Evolutionary conservation across 1,284 basidiomycete genomes (phyloP).

Genomic region (Ustilago nuda): DNA sequence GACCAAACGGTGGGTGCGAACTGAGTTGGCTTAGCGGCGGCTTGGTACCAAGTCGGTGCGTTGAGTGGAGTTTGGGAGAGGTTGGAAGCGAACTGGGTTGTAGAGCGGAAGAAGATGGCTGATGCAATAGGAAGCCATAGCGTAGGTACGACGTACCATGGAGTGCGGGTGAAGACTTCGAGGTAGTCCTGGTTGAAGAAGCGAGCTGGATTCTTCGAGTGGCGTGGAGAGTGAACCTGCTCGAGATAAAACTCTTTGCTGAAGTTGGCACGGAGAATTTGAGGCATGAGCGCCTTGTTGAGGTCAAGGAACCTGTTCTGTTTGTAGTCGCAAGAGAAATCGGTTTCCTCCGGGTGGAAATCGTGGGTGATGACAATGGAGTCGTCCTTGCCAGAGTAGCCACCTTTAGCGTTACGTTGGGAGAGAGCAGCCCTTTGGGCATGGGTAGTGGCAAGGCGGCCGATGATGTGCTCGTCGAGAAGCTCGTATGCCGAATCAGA

Average conservation of each 20-base stretch:
- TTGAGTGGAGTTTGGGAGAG: conserved; percentile 30
- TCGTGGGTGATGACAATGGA: conserved; percentile 76
- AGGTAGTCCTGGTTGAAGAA: conserved; percentile 85
- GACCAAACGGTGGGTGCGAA: conserved; percentile 39
- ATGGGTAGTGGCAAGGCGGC: conserved; percentile 47
- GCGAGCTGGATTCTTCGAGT: conserved; percentile 85
- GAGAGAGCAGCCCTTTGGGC: conserved; percentile 44
- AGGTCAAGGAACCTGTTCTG: conserved; percentile 94
- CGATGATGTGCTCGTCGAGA: conserved; percentile 78
- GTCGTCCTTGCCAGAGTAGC: conserved; percentile 61
- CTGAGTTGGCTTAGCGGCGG: conserved; percentile 72
- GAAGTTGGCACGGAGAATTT: conserved; percentile 86
- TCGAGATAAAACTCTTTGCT: conserved; percentile 95
- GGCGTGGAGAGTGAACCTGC: conserved; percentile 93
- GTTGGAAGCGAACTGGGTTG: conserved; percentile 77
- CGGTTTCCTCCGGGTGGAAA: conserved; percentile 65
- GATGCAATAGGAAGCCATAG: conserved; percentile 90
- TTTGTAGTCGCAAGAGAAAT: conserved; percentile 71
- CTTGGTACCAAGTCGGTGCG: conserved; percentile 64
- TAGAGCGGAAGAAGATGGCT: conserved; percentile 83
- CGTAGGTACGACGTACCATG: conserved; percentile 93
- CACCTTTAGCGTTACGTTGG: conserved; percentile 40
- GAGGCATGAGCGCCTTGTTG: conserved; percentile 82
- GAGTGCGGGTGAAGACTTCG: conserved; percentile 87
- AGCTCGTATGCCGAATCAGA: conserved; percentile 92